These are phyloP conservation scores for Ceratocystis diversiconidia DNA, from an alignment of 2,329 filamentous ascomycete genomes.

Conservation along the genomic window DNA sequence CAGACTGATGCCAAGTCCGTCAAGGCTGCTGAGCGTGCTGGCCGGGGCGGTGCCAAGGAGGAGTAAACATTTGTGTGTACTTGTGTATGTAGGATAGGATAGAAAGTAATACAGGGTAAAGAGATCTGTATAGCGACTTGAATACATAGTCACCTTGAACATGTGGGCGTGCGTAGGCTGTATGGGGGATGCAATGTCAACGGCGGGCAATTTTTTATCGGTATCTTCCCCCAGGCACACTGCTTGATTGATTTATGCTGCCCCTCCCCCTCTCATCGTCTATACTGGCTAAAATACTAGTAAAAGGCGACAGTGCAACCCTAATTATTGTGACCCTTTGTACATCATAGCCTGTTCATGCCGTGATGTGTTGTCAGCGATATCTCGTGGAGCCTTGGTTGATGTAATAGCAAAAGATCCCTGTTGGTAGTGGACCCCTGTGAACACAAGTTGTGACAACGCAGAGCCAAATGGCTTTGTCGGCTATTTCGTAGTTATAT, in stretches of 20 bases:
- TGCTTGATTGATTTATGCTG: too few species aligned
- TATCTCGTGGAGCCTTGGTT: neutral
- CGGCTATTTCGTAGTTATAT: neutral
- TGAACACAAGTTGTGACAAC: neutral
- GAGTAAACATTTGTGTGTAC: conserved; percentile 35
- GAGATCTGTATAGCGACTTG: neutral
- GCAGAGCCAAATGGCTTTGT: neutral
- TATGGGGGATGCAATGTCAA: neutral
- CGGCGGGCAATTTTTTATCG: too few species aligned
- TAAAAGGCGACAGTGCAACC: neutral
- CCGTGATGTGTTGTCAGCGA: neutral
- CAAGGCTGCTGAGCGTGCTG: conserved; percentile 63
- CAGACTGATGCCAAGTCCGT: conserved; percentile 90
- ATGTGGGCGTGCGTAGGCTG: neutral
- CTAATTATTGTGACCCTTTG: neutral
- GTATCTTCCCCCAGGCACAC: too few species aligned
- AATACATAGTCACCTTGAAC: neutral
- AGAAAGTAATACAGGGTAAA: conserved; percentile 7
- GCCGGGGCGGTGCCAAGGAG: conserved; percentile 57
- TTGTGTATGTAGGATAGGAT: conserved; percentile 5
- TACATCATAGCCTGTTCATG: neutral
- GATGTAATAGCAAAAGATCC: neutral
- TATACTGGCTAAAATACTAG: neutral
- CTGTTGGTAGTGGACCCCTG: neutral
- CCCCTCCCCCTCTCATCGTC: too few species aligned